phyloP scores from a whole-genome alignment of 2,329 filamentous ascomycete species.

The Septoria petroselini region DNA sequence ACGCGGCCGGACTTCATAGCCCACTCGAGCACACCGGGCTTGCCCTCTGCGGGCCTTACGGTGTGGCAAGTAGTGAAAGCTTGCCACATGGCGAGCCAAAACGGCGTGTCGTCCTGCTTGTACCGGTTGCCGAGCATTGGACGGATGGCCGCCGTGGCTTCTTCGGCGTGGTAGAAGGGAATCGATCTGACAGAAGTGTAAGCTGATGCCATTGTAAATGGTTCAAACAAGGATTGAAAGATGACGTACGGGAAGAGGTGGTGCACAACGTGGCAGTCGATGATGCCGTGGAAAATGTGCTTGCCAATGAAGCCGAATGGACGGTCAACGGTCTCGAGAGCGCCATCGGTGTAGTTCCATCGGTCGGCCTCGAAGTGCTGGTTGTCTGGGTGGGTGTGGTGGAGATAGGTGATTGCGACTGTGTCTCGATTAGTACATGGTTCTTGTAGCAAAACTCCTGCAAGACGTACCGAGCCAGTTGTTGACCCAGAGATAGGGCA shows the following conservation, averaged over 20 bases:
- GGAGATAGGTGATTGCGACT: constrained; percentile 73
- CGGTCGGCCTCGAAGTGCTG: constrained; percentile 58
- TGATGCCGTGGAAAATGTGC: constrained; percentile 66
- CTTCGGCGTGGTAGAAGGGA: constrained; percentile 57
- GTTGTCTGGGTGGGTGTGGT: constrained; percentile 62
- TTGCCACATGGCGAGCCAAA: constrained; percentile 64
- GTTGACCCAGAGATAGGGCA: constrained; percentile 69
- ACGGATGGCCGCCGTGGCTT: constrained; percentile 46
- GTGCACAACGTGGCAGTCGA: constrained; percentile 63
- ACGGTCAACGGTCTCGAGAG: constrained; percentile 61
- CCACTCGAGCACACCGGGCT: not conserved
- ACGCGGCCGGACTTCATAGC: constrained; percentile 1
- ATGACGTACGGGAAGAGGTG: constrained; percentile 41
- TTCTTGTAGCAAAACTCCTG: not conserved
- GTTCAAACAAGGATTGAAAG: constrained; percentile 44
- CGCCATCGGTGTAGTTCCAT: constrained; percentile 63
- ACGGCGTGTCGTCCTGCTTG: constrained; percentile 42
- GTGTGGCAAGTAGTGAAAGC: constrained; percentile 1
- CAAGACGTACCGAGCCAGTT: constrained; percentile 58
- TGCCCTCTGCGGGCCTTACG: not conserved
- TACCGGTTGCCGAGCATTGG: constrained; percentile 57
- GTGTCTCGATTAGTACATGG: not conserved
- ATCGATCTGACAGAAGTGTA: constrained; percentile 38
- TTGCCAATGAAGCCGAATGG: constrained; percentile 63
- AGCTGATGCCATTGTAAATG: not conserved